Percentiles rank a stretch among this genome's conserved stretches.
Evolutionary conservation across 257 asterid genomes (phyloP).

Genomic region (Penstemon barbatus): DNA sequence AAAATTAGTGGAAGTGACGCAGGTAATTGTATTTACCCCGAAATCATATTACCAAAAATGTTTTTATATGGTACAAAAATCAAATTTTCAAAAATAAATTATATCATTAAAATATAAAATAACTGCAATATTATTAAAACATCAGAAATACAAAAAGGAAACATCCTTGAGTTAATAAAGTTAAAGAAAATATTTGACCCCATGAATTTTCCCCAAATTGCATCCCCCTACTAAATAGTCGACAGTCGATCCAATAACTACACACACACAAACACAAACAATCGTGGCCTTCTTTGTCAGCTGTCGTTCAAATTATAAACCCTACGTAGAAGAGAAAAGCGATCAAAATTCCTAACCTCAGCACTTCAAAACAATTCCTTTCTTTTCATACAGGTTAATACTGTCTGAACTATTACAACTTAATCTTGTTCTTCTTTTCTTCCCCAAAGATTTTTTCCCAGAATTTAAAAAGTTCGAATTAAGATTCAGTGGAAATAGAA

Average conservation of each 20-base stretch:
- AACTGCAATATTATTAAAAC: too few species aligned
- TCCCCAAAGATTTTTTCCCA: conserved; percentile 11
- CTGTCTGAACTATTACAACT: conserved; percentile 15
- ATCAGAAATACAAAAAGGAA: too few species aligned
- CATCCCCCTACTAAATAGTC: conserved; percentile 10
- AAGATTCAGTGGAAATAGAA: neutral
- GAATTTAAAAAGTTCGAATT: neutral
- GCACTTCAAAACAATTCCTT: conserved; percentile 10
- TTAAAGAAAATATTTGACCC: too few species aligned
- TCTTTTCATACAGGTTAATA: neutral
- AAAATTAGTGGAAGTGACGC: too few species aligned
- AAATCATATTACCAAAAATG: too few species aligned
- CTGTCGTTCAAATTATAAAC: conserved; percentile 16
- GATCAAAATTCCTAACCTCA: conserved; percentile 12
- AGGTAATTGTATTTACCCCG: too few species aligned
- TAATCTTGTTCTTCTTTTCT: conserved; percentile 21
- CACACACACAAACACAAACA: neutral
- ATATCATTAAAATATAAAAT: too few species aligned
- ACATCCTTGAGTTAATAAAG: too few species aligned
- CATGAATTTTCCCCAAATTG: neutral
- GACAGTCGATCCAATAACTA: neutral
- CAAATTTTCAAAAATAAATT: too few species aligned
- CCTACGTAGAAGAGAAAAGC: neutral
- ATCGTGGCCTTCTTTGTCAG: conserved; percentile 9
- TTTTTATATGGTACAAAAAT: too few species aligned